Base-by-base conservation (phyloP, 768 basidiomycete genomes). In the Chalciporus pseudorubinellus region DNA sequence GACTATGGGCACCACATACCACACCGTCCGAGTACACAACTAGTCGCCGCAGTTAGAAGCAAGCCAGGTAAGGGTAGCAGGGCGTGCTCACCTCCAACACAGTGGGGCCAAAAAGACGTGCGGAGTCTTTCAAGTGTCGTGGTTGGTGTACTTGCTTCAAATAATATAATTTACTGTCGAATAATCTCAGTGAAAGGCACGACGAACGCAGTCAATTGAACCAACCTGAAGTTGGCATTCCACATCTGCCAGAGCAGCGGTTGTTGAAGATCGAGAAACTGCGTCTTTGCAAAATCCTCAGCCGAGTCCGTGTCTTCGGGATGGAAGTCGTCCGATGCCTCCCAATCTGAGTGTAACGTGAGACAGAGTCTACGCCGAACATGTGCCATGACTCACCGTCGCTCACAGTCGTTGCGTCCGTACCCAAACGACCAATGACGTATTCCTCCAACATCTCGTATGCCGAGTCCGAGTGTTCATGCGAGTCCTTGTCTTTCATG, bases 61-160 rank as follows among this genome's bases (percentile, higher is more conserved):
- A n/a, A 10, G 6, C 18, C 12, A n/a, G 11, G 12, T 6, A 44
- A 22, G 11, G 7, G 11, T 9, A 29, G 39, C 20, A 51, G 21
- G 41, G 21, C 1, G 22, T 31, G 63, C 74, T 33, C 52, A 85
- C 89, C 81, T 99, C 95, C 28, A 97, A 83, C 51, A 84, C 77
- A 38, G 79, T 74, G 2, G 87, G 83, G 12, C 86, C 89, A 66
- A 99, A 98, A 52, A 99, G 74, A 57, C 92, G 84, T 2, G 95
- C 94, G 16, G 89, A 85, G 46, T 91, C 78, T 7, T 82, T 70
- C 46, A 95, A 70, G 68, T 95, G 95, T 39, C 97, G 82, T 2
- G 97, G 95, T 67, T 98, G 94, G 69, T 99, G 97, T 0, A 99
- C 91, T 69, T 99, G 97, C 61, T 92, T 81, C 44, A 99, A 76